These are phyloP conservation scores for Russula ochroleuca DNA, from an alignment of 768 basidiomycete species.

Conservation along the genomic window DNA sequence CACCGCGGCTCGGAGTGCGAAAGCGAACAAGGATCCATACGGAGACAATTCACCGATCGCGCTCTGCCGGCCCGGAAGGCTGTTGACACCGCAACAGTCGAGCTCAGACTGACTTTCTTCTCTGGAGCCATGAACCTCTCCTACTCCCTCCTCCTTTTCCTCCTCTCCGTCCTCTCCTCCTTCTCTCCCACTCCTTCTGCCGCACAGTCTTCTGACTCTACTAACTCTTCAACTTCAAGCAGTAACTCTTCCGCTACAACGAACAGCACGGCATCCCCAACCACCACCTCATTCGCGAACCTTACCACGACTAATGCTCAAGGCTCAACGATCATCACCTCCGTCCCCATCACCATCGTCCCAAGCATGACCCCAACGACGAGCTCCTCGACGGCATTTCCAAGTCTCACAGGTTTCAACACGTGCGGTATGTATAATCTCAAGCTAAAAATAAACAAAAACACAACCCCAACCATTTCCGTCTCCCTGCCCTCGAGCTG, in stretches of 20 bases:
- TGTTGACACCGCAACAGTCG: background rate
- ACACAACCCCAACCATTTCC: background rate
- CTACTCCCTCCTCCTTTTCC: background rate
- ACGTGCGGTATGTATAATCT: conserved; percentile 20
- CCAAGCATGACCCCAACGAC: conserved; percentile 1
- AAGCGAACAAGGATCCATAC: no score
- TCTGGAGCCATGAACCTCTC: background rate
- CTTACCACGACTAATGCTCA: conserved; percentile 23
- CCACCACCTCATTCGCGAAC: conserved; percentile 7
- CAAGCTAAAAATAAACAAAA: background rate
- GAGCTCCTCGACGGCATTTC: conserved; percentile 18
- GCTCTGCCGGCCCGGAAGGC: background rate
- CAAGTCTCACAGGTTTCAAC: conserved; percentile 16
- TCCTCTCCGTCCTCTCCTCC: background rate
- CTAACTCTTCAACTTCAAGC: background rate
- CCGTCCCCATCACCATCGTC: conserved; percentile 25
- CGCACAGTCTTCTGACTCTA: background rate
- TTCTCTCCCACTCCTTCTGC: background rate
- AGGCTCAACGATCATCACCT: conserved; percentile 22
- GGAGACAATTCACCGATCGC: no score
- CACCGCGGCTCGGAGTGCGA: conserved; percentile 34
- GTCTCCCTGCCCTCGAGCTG: background rate
- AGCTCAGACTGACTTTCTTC: background rate
- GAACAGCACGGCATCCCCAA: background rate
- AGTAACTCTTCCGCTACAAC: background rate